Evolutionary conservation across 2,329 filamentous ascomycete genomes (phyloP), one percentile per base, ranked within the genome.

Genomic region (Immersiporthe knoxdaviesiana): DNA sequence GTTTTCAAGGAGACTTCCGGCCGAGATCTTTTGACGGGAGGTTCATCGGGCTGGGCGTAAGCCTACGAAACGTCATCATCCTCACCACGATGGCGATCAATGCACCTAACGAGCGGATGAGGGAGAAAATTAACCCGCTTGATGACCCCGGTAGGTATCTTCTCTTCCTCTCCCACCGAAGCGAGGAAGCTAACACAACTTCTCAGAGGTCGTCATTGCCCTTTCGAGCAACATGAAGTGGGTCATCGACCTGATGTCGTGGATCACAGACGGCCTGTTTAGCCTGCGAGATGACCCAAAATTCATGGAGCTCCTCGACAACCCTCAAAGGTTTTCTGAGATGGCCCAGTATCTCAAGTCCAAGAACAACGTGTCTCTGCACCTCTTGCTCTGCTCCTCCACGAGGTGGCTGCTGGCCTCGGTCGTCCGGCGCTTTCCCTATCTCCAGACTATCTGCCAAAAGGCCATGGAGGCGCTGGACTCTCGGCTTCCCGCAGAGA

Each of bases 171-270:
- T 7, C 30, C 27, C 37, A 16, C 30, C 24, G 54, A 47, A 47
- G 21, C 14, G 2, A 11, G 7, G 16, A 56, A 16, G 39, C 37
- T 60, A 61, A 66, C 35, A 37, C 24, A 2, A 69, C 2, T 47
- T 1, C 12, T n/a, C 66, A 89, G 92, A 95, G 76, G 88, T 93
- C 16, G 87, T 95, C 2, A 87, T 90, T 54, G 87, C 90, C 59
- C 82, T 97, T 14, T 86, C 90, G 6, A 92, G 92, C 30, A 91
- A 93, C 67, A 88, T 91, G 4, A 90, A 87, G 75, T 97, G 94
- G 94, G 88, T 88, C 0, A 83, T 94, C 47, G 91, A 95, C 70
- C 82, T 97, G 18, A 78, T 91, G 60, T 83, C 85, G 2, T 91
- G 88, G 87, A 77, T 90, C 14, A 81, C 82, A n/a, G 87, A 90